Conservation (phyloP, 2,329 filamentous ascomycete genomes). For the Exophiala alcalophila region DNA sequence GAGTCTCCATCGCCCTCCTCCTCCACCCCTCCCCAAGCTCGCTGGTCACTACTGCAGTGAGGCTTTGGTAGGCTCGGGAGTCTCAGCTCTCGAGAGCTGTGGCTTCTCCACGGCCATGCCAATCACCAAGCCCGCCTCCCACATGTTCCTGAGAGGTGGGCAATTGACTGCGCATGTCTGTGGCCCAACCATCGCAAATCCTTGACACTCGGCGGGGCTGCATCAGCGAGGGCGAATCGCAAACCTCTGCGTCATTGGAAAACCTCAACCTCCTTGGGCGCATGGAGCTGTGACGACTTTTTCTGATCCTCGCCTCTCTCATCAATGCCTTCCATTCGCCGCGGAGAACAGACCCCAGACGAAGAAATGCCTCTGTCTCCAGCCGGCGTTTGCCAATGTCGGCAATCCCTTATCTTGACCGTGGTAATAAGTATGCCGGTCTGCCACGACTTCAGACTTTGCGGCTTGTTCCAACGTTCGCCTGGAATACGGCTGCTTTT, state of each 20-base stretch:
- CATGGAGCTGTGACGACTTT: conserved; percentile 23
- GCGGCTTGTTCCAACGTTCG: too few relatives aligned
- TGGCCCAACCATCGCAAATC: too few relatives aligned
- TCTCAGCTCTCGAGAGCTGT: too few relatives aligned
- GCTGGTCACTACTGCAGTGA: too few relatives aligned
- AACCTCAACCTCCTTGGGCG: conserved; percentile 15
- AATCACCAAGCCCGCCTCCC: conserved; percentile 8
- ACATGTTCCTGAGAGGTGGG: conserved; percentile 19
- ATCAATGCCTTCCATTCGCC: conserved; percentile 10
- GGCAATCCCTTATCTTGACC: too few relatives aligned
- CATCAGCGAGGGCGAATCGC: conserved; percentile 18
- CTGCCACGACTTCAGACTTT: too few relatives aligned
- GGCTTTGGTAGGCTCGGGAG: too few relatives aligned
- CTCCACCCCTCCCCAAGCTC: too few relatives aligned
- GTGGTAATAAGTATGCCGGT: too few relatives aligned
- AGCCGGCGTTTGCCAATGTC: conserved; percentile 6
- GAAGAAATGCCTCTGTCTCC: conserved; percentile 1
- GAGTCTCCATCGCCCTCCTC: too few relatives aligned
- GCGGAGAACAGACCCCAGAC: conserved; percentile 1
- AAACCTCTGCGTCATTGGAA: conserved; percentile 7
- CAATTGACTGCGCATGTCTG: too few relatives aligned
- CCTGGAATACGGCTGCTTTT: conserved; percentile 6
- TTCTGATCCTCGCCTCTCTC: conserved; percentile 2
- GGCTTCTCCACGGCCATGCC: conserved; percentile 1
- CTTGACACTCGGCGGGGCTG: too few relatives aligned